Percentiles rank a stretch among this genome's conserved stretches.
Evolutionary conservation across 2,329 filamentous ascomycete species (phyloP).

Genomic region (Ophiostoma himal-ulmi): DNA sequence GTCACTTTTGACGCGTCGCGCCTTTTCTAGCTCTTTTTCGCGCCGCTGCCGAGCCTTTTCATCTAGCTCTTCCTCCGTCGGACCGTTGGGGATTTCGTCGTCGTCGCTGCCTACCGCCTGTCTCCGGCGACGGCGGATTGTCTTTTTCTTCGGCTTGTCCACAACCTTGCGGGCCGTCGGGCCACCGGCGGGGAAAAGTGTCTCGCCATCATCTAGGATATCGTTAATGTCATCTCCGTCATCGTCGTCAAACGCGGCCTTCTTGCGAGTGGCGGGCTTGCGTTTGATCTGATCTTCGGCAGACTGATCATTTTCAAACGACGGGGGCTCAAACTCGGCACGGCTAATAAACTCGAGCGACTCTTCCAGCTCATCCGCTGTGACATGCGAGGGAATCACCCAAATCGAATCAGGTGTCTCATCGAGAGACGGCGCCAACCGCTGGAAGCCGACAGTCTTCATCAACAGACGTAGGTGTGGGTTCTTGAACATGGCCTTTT

Average conservation of each 20-base stretch:
- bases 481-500: conserved; percentile 80
- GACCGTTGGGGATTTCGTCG: conserved; percentile 36
- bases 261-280: conserved; percentile 51
- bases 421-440: conserved; percentile 48
- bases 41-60: conserved; percentile 57
- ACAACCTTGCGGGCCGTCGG: conserved; percentile 52
- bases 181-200: conserved; percentile 64
- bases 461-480: conserved; percentile 80
- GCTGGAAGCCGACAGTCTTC: conserved; percentile 65
- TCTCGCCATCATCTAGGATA: conserved; percentile 43
- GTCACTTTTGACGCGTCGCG: conserved; percentile 74
- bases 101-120: conserved; percentile 40
- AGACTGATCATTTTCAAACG: conserved; percentile 66
- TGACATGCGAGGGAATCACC: conserved; percentile 64
- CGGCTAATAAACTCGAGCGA: conserved; percentile 67
- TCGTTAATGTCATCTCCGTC: conserved; percentile 41
- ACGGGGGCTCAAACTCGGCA: conserved; percentile 70
- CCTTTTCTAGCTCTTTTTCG: conserved; percentile 68
- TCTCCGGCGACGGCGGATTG: conserved; percentile 50
- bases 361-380: conserved; percentile 60
- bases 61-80: conserved; percentile 55
- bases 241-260: conserved; percentile 31
- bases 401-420: conserved; percentile 72
- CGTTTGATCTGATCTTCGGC: conserved; percentile 76
- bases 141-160: conserved; percentile 46